Evolutionary conservation across 1,139 yeast genomes (phyloP), one percentile per base, ranked within the genome.

Genomic region (Kodamaea arcana): DNA sequence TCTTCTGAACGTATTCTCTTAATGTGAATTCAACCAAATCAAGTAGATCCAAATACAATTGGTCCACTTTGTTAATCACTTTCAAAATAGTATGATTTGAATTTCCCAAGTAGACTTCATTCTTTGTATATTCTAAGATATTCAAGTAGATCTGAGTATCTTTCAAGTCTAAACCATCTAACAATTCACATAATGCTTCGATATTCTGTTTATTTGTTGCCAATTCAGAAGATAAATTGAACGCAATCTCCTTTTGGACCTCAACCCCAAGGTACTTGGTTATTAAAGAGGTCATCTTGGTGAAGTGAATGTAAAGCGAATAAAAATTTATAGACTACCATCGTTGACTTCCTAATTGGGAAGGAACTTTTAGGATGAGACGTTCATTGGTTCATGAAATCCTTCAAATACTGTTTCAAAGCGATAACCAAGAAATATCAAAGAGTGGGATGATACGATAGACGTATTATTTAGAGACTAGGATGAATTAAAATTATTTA

Each of bases 131-230:
- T 4, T 40, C 33, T 6, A 46, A 39, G 13, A 67, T 45, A n/a
- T 50, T 42, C 4, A 48, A 32, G 34, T 52, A 52, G 4, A 61
- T 47, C 8, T 48, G 43, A 6, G 36, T 32, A 16, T 46, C 45
- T 4, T 46, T 36, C 6, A 47, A 42, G 24, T 63, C 60, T 3
- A 60, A 50, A 10, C 51, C 55, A 9, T 53, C 56, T 14, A 67
- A 39, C 18, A 70, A 42, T 23, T 69, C 74, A 46, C 65, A 60
- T 23, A 70, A 54, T 2, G 60, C 57, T 9, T 48, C 42, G 4
- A 54, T 41, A 37, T 48, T 55, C 15, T 45, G 54, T 1, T 48
- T 40, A 35, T 42, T 35, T 12, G 42, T 42, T 9, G 34, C 34
- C 16, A 59, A 39, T 20, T 46, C 47, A 6, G 32, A 15, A 1